These are phyloP conservation scores for Dioscorea zingiberensis DNA, from an alignment of 106 monocot genomes.

Conservation along the genomic window DNA sequence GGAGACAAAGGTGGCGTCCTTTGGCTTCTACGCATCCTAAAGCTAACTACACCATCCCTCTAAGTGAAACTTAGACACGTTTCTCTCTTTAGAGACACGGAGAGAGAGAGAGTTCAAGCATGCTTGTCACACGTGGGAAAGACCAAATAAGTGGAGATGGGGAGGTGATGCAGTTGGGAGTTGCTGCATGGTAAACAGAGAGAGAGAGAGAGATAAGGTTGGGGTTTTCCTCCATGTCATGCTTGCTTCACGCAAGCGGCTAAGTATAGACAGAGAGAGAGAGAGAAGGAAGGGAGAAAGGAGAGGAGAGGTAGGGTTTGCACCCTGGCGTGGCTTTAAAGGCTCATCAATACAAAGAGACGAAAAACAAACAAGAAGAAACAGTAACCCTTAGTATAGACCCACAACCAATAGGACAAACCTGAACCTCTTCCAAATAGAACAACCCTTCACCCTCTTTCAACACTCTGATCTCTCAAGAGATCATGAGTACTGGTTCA, in stretches of 20 bases:
- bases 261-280: constrained; percentile 1
- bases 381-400: constrained; percentile 52
- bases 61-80: too few relatives aligned
- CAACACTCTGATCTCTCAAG: background rate
- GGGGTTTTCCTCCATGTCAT: constrained; percentile 33
- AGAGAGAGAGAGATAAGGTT: constrained; percentile 7
- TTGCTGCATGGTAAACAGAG: constrained; percentile 1
- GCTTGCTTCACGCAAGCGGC: constrained; percentile 99
- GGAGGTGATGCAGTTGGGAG: background rate
- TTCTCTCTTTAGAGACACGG: too few relatives aligned
- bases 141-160: too few relatives aligned
- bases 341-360: constrained; percentile 74
- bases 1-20: constrained; percentile 6
- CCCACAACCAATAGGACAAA: constrained; percentile 3
- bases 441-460: background rate
- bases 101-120: too few relatives aligned
- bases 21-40: constrained; percentile 24
- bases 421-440: background rate
- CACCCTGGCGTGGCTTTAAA: constrained; percentile 93
- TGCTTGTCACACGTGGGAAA: too few relatives aligned
- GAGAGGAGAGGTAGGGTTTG: constrained; percentile 21
- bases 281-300: too few relatives aligned
- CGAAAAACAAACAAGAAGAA: constrained; percentile 33
- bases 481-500: constrained; percentile 30
- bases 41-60: too few relatives aligned